A percentile compares a stretch with the other conserved stretches of the same genome.
Evolutionary conservation across 768 basidiomycete genomes (phyloP).

Genomic region (Phanerochaete sordida): DNA sequence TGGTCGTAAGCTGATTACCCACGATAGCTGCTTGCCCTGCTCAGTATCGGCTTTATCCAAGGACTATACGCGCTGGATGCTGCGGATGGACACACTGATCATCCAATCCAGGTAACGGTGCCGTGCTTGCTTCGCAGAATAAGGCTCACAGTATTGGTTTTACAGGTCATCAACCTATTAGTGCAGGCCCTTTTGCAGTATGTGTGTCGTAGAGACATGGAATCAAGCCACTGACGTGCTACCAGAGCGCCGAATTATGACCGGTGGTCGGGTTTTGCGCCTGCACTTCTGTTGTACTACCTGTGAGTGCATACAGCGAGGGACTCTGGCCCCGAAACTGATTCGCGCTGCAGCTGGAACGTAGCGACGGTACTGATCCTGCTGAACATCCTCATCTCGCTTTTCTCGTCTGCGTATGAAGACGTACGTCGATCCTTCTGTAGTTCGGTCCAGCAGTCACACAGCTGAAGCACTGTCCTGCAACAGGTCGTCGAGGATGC

Average conservation of each 20-base stretch:
- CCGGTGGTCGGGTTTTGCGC: conserved; percentile 32
- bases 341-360: conserved; percentile 67
- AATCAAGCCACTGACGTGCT: background rate
- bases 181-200: conserved; percentile 83
- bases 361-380: conserved; percentile 78
- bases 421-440: conserved; percentile 52
- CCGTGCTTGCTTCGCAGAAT: background rate
- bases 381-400: conserved; percentile 91
- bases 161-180: conserved; percentile 64
- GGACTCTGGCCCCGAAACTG: background rate
- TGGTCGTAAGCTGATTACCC: background rate
- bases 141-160: no score
- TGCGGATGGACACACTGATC: conserved; percentile 74
- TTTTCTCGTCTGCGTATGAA: conserved; percentile 90
- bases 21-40: conserved; percentile 68
- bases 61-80: conserved; percentile 88
- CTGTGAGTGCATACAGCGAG: conserved; percentile 42
- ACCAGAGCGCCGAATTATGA: conserved; percentile 62
- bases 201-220: conserved; percentile 19
- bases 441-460: background rate
- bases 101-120: conserved; percentile 38
- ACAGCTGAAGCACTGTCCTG: background rate
- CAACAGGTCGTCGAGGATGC: conserved; percentile 74
- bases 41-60: conserved; percentile 83
- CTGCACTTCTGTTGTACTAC: conserved; percentile 73